Base-by-base conservation (phyloP, 306 rosid species). In the Datisca glomerata region DNA sequence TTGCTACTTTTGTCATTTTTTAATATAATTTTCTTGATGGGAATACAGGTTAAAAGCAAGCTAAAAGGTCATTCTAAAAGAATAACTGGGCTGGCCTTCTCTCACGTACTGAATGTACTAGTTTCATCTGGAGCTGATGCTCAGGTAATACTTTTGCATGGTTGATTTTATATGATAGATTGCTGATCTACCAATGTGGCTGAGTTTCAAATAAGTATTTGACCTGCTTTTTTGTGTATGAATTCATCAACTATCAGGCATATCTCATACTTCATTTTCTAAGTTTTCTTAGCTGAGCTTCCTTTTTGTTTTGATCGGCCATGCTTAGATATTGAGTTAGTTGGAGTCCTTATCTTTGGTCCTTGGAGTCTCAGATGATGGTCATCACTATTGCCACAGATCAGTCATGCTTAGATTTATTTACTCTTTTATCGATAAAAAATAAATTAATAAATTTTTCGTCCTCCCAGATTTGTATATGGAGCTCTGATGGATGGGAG, bases 71-170 rank as follows among this genome's bases (percentile, higher is more conserved):
- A 87, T 59, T 76, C 93, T 47, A 83, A 87, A 67, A 83, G 85
- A 74, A 76, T 87, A 34, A 83, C 97, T 29, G 97, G 97, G 63
- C 81, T 87, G 40, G 94, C 94, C 19, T 87, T 87, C 50, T 87
- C 97, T 47, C 87, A 83, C 53, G 72, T 71, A n/a, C 50, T 87
- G 58, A 87, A 74, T 43, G 80, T 76, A 44, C 73, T 87, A 52
- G 83, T 87, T 65, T 87, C 97, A 60, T 76, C 97, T 6, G 97
- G 97, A 68, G 94, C 97, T 8, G 97, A 87, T 63, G 82, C 93
- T 51, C 97, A 87, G 97, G 97, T 86, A 41, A 49, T 60, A 24
- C 17, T 24, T 18, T 24, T 38, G 4, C 56, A 16, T 37, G 19
- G 22, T 22, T 0, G 40, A 28, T 21, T 31, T 12, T 27, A 28